These are phyloP conservation scores for Pezicula neosporulosa DNA, from an alignment of 2,329 filamentous ascomycete species.

Conservation along the genomic window DNA sequence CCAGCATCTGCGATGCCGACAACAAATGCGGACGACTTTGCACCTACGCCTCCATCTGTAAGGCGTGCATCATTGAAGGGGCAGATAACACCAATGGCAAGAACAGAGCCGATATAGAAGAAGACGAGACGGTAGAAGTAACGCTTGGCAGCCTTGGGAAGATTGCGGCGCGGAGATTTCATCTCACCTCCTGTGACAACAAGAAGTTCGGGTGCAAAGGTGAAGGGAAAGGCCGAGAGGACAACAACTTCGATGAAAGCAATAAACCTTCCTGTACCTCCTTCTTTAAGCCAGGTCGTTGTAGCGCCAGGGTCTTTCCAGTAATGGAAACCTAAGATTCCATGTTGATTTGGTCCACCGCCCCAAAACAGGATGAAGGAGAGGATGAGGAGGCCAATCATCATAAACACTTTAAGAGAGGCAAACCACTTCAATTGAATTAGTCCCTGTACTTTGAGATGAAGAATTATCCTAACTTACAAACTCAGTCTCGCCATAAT, in stretches of 20 bases:
- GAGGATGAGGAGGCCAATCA: slow-evolving; percentile 17
- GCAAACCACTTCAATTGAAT: slow-evolving; percentile 21
- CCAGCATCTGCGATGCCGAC: slow-evolving; percentile 45
- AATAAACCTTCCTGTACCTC: slow-evolving; percentile 45
- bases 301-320: slow-evolving; percentile 46
- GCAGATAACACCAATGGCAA: slow-evolving; percentile 59
- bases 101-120: slow-evolving; percentile 54
- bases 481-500: slow-evolving; percentile 61
- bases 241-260: slow-evolving; percentile 45
- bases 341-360: slow-evolving; percentile 27
- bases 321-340: slow-evolving; percentile 39
- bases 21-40: slow-evolving; percentile 48
- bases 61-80: slow-evolving; percentile 48
- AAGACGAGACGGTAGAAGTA: slow-evolving; percentile 61
- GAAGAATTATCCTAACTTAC: background rate
- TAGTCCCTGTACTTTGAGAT: background rate
- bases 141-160: slow-evolving; percentile 55
- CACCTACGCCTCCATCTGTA: slow-evolving; percentile 47
- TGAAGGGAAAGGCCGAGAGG: slow-evolving; percentile 46
- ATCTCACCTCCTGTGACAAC: slow-evolving; percentile 56
- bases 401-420: slow-evolving; percentile 28
- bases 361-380: slow-evolving; percentile 25
- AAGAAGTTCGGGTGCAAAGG: slow-evolving; percentile 47
- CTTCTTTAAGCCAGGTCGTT: slow-evolving; percentile 35
- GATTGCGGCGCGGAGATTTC: slow-evolving; percentile 52